These are phyloP conservation scores for Debaryomyces sp. DNA, from an alignment of 1,139 yeast species.

Conservation along the genomic window DNA sequence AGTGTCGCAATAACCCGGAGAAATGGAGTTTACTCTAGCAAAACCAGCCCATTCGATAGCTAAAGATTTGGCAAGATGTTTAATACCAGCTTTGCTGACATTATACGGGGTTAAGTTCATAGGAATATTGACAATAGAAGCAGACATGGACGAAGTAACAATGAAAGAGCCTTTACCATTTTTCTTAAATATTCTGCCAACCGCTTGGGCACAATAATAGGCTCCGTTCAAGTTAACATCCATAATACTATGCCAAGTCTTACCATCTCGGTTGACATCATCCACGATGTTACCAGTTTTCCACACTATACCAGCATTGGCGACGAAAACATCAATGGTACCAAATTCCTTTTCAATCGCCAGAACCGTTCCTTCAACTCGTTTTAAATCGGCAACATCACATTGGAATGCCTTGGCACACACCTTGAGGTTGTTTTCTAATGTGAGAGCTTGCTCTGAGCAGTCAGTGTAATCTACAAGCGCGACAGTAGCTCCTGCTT, in stretches of 20 bases:
- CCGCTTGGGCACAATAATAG: constrained; percentile 46
- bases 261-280: constrained; percentile 40
- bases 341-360: constrained; percentile 36
- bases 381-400: constrained; percentile 43
- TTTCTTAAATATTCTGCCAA: constrained; percentile 41
- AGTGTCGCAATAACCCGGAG: constrained; percentile 38
- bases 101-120: constrained; percentile 64
- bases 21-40: constrained; percentile 35
- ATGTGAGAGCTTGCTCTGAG: constrained; percentile 30
- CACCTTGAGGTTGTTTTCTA: constrained; percentile 32
- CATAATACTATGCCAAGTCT: constrained; percentile 43
- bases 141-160: constrained; percentile 68
- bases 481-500: constrained; percentile 49
- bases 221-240: constrained; percentile 49
- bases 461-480: constrained; percentile 44
- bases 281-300: constrained; percentile 41
- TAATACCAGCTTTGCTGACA: constrained; percentile 43
- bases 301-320: constrained; percentile 57
- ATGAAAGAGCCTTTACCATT: constrained; percentile 54
- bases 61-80: constrained; percentile 33
- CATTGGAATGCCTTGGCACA: constrained; percentile 37
- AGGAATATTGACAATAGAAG: constrained; percentile 66
- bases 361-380: constrained; percentile 38
- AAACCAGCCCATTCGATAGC: constrained; percentile 36
- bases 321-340: constrained; percentile 52